A percentile compares a stretch with the other conserved stretches of the same genome.
phyloP scores from a whole-genome alignment of 2,329 filamentous ascomycete genomes.

The Hymenoscyphus linearis region DNA sequence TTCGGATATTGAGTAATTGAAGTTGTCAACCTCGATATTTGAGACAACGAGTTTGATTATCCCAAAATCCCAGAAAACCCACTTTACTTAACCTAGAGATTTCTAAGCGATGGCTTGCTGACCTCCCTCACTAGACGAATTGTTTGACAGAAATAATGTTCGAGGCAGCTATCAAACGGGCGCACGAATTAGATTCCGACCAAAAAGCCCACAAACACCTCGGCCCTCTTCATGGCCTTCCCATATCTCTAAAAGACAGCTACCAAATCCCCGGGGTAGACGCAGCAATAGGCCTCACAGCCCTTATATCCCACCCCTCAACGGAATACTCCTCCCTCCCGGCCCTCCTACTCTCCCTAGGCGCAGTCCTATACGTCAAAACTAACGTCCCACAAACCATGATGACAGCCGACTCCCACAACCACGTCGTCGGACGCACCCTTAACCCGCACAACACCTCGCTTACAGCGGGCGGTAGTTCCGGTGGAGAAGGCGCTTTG shows the following conservation, averaged over 20 bases:
- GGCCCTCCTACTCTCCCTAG: slow-evolving; percentile 50
- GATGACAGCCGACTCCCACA: slow-evolving; percentile 50
- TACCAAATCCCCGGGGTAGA: slow-evolving; percentile 50
- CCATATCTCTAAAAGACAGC: slow-evolving; percentile 54
- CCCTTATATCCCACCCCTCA: slow-evolving; percentile 47
- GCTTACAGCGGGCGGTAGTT: slow-evolving; percentile 56
- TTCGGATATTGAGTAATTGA: background rate
- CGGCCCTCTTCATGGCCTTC: slow-evolving; percentile 59
- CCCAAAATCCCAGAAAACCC: too few relatives aligned
- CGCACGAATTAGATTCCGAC: slow-evolving; percentile 41
- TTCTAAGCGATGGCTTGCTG: background rate
- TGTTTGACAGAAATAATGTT: slow-evolving; percentile 47
- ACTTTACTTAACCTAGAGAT: background rate
- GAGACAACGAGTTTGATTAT: background rate
- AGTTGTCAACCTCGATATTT: background rate
- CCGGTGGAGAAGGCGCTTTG: slow-evolving; percentile 58
- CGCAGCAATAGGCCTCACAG: slow-evolving; percentile 51
- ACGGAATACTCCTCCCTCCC: slow-evolving; percentile 51
- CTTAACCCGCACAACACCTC: slow-evolving; percentile 56
- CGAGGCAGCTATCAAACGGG: slow-evolving; percentile 40
- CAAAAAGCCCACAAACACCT: slow-evolving; percentile 36
- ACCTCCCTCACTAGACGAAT: slow-evolving; percentile 18
- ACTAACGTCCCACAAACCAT: slow-evolving; percentile 62
- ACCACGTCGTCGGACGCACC: slow-evolving; percentile 56
- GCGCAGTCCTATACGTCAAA: slow-evolving; percentile 64